Evolutionary conservation across 768 basidiomycete genomes (phyloP).

Genomic region (Mycena vulgaris): DNA sequence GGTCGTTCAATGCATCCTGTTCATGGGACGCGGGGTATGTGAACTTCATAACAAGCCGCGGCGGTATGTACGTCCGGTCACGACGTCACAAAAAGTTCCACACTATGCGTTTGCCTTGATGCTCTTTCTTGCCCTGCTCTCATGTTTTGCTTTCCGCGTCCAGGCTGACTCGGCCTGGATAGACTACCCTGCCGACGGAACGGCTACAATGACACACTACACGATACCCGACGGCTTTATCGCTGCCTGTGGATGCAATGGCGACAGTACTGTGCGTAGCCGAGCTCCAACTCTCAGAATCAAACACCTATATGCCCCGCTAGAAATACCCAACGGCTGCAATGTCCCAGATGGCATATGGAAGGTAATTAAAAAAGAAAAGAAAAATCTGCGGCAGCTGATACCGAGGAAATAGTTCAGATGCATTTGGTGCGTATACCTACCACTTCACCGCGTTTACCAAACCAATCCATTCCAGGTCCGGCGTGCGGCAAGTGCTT

Average conservation of each 20-base stretch:
- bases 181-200: slow-evolving; percentile 71
- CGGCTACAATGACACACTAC: slow-evolving; percentile 88
- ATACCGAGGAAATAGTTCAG: no score
- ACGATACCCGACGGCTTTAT: slow-evolving; percentile 68
- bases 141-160: slow-evolving; percentile 21
- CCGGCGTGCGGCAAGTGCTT: slow-evolving; percentile 87
- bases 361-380: no score
- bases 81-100: slow-evolving; percentile 3
- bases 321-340: slow-evolving; percentile 84
- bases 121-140: slow-evolving; percentile 33
- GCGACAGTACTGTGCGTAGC: slow-evolving; percentile 61
- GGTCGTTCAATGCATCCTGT: slow-evolving; percentile 62
- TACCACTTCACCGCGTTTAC: background rate
- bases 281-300: slow-evolving; percentile 22
- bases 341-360: slow-evolving; percentile 84
- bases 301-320: slow-evolving; percentile 35
- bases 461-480: slow-evolving; percentile 54
- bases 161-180: slow-evolving; percentile 65
- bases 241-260: slow-evolving; percentile 85
- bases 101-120: slow-evolving; percentile 34
- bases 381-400: no score
- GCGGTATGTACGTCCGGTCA: no score
- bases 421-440: slow-evolving; percentile 65
- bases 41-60: slow-evolving; percentile 67
- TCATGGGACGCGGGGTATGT: slow-evolving; percentile 78